phyloP scores from a whole-genome alignment of 2,329 filamentous ascomycete genomes.

The Fusarium pininemorale region DNA sequence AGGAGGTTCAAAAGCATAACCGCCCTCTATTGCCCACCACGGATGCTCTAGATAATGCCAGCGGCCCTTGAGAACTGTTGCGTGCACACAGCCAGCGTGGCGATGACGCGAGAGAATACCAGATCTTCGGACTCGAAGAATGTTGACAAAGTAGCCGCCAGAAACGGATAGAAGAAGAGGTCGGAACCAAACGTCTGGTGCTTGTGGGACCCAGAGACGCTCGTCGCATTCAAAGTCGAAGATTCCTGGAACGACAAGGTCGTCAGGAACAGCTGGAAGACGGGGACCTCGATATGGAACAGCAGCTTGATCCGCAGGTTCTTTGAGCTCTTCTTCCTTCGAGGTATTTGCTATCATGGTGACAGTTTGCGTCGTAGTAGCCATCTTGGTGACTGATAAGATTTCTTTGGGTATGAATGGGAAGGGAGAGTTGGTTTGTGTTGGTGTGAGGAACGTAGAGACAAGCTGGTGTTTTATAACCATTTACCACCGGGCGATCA shows the following conservation, averaged over 20 bases:
- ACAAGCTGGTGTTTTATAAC: not conserved
- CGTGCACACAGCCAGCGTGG: slow-evolving; percentile 38
- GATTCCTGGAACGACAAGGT: not conserved
- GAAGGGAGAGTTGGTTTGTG: not conserved
- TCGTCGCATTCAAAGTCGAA: not conserved
- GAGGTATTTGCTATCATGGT: not conserved
- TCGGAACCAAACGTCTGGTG: not conserved
- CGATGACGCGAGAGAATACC: slow-evolving; percentile 48
- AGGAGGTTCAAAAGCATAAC: slow-evolving; percentile 1
- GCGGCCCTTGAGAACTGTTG: not conserved
- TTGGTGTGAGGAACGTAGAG: not conserved
- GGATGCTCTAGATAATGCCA: not conserved
- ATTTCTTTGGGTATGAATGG: not conserved
- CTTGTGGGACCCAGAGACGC: not conserved
- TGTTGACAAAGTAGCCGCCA: not conserved
- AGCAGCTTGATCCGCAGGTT: not conserved
- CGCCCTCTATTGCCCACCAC: not conserved
- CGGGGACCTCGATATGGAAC: not conserved
- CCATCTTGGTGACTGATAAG: not conserved
- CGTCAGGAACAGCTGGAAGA: not conserved
- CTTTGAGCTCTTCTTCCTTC: not conserved
- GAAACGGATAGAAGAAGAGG: not conserved
- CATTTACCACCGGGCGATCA: not conserved
- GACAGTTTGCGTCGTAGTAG: not conserved
- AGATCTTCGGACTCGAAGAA: not conserved